A percentile compares a stretch with the other conserved stretches of the same genome.
Evolutionary conservation across 352 stramenopile species (phyloP).

Genomic region (Nothophytophthora sp.): DNA sequence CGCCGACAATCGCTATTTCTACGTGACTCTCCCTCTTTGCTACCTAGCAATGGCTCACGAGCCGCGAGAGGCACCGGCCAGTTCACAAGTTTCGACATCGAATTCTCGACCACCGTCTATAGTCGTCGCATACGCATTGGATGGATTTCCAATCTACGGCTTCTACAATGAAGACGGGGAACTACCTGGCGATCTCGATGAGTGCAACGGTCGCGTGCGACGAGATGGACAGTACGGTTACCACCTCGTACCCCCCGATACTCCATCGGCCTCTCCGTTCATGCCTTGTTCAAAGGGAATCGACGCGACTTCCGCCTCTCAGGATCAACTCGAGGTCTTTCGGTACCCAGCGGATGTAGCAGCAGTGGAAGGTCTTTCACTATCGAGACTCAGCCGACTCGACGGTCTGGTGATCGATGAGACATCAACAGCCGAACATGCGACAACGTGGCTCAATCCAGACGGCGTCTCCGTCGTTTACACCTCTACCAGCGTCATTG

Average conservation of each 20-base stretch:
- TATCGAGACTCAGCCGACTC: slow-evolving; percentile 46
- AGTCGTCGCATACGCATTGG: slow-evolving; percentile 58
- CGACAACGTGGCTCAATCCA: slow-evolving; percentile 58
- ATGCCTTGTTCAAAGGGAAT: slow-evolving; percentile 66
- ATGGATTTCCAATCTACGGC: slow-evolving; percentile 60
- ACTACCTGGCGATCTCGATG: slow-evolving; percentile 45
- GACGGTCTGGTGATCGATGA: slow-evolving; percentile 60
- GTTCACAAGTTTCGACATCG: neutral
- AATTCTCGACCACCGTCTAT: slow-evolving; percentile 22
- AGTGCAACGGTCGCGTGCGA: slow-evolving; percentile 51
- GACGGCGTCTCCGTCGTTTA: slow-evolving; percentile 46
- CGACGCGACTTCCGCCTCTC: slow-evolving; percentile 12
- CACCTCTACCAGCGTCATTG: slow-evolving; percentile 50
- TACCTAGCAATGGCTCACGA: slow-evolving; percentile 25
- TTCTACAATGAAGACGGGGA: slow-evolving; percentile 49
- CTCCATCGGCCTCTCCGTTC: slow-evolving; percentile 20
- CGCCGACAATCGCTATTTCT: slow-evolving; percentile 46
- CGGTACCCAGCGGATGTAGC: slow-evolving; percentile 46
- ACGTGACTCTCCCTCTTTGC: slow-evolving; percentile 40
- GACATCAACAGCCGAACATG: slow-evolving; percentile 20
- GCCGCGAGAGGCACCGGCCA: neutral
- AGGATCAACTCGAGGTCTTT: slow-evolving; percentile 39
- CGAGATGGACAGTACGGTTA: slow-evolving; percentile 58
- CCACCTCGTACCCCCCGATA: slow-evolving; percentile 30
- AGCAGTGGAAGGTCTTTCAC: slow-evolving; percentile 47